phyloP scores from a whole-genome alignment of 73 alveolate genomes.

The Diophrys appendiculata region DNA sequence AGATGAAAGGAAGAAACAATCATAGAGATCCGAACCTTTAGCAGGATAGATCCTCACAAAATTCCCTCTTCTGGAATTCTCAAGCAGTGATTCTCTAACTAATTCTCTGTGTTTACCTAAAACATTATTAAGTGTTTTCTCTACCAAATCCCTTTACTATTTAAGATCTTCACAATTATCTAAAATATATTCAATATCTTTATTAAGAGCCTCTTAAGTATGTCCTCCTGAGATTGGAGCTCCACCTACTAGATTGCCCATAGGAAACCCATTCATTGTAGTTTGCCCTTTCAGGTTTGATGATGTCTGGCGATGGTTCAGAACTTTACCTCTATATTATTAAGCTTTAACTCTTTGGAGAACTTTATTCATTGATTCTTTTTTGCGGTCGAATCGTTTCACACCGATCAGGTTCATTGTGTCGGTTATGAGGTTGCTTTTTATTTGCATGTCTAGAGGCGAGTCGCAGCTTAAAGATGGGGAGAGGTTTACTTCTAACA shows the following conservation, averaged over 20 bases:
- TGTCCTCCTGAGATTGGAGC: background rate
- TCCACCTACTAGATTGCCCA: background rate
- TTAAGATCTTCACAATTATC: background rate
- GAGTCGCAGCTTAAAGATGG: conserved; percentile 87
- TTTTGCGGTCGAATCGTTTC: conserved; percentile 32
- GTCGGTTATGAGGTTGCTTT: conserved; percentile 77
- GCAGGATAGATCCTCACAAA: conserved; percentile 55
- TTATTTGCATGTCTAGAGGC: conserved; percentile 84
- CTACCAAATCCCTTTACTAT: background rate
- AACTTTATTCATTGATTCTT: conserved; percentile 28
- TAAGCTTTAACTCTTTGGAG: conserved; percentile 20
- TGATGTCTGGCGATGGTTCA: conserved; percentile 4
- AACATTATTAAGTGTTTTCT: background rate
- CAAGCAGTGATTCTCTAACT: conserved; percentile 26
- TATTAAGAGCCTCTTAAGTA: background rate
- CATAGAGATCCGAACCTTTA: conserved; percentile 35
- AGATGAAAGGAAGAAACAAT: conserved; percentile 39
- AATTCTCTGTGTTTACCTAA: conserved; percentile 27
- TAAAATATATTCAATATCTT: background rate
- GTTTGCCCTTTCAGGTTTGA: background rate
- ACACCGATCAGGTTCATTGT: conserved; percentile 83
- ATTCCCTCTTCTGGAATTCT: conserved; percentile 37
- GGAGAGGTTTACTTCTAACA: conserved; percentile 91
- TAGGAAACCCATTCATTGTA: background rate
- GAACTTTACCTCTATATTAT: conserved; percentile 15